These are phyloP conservation scores for Aegilops sharonensis DNA, from an alignment of 176 grass and related monocot species.

Conservation along the genomic window DNA sequence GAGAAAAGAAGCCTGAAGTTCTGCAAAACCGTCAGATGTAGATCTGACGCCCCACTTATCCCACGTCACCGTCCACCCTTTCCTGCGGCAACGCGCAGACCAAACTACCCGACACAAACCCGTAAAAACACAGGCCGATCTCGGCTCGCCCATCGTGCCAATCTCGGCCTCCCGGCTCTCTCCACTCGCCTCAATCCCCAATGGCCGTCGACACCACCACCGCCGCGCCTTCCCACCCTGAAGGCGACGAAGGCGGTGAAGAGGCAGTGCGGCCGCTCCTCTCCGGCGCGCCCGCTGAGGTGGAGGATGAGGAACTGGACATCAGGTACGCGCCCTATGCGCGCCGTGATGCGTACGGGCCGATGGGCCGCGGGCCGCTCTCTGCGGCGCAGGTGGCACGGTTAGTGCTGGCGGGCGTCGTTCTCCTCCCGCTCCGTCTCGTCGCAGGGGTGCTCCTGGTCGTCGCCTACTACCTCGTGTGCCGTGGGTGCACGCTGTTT, in stretches of 20 bases:
- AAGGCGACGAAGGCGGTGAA: not conserved
- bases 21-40: slow-evolving; percentile 10
- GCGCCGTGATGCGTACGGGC: slow-evolving; percentile 67
- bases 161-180: slow-evolving; percentile 2
- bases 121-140: not conserved
- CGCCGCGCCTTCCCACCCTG: slow-evolving; percentile 1
- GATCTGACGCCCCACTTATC: slow-evolving; percentile 14
- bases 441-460: slow-evolving; percentile 51
- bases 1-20: not conserved
- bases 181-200: not conserved
- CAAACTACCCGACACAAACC: slow-evolving; percentile 9
- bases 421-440: slow-evolving; percentile 69
- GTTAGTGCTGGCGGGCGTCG: slow-evolving; percentile 34
- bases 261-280: slow-evolving; percentile 39
- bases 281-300: not conserved
- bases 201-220: slow-evolving; percentile 35
- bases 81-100: slow-evolving; percentile 19
- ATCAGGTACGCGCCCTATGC: slow-evolving; percentile 69
- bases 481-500: slow-evolving; percentile 74
- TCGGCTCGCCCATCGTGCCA: not conserved
- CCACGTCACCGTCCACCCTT: not conserved
- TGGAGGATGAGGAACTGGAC: slow-evolving; percentile 53
- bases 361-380: slow-evolving; percentile 65
- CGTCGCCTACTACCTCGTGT: slow-evolving; percentile 65
- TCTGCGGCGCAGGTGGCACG: slow-evolving; percentile 24